Evolutionary conservation across 805 yeast species (phyloP).

Genomic region (Naumovozyma dairenensis): DNA sequence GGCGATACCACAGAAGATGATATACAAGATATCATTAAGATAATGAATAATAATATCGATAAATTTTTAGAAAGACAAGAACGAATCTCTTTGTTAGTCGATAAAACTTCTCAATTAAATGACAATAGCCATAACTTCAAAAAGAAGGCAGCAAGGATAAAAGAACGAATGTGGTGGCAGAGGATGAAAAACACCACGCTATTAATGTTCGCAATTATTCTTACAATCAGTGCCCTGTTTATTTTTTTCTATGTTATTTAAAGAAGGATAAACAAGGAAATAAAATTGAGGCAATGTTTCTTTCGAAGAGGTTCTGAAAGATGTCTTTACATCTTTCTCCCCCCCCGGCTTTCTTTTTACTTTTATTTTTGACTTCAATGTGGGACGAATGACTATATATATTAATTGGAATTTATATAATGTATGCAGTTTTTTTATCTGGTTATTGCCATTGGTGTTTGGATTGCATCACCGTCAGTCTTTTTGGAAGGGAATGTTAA

Average conservation of each 20-base stretch:
- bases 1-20: constrained; percentile 23
- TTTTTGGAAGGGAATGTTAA: too few species aligned
- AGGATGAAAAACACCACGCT: constrained; percentile 32
- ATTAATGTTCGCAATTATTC: constrained; percentile 15
- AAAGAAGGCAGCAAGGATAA: constrained; percentile 52
- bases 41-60: constrained; percentile 31
- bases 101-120: constrained; percentile 68
- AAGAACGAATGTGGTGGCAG: constrained; percentile 62
- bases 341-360: too few species aligned
- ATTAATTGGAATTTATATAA: too few species aligned
- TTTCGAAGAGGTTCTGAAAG: too few species aligned
- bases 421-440: too few species aligned
- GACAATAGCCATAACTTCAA: constrained; percentile 59
- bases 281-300: too few species aligned
- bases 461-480: too few species aligned
- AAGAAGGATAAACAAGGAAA: too few species aligned
- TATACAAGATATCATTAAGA: constrained; percentile 24
- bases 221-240: constrained; percentile 16
- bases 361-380: too few species aligned
- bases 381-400: too few species aligned
- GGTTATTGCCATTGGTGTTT: too few species aligned
- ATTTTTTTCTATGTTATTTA: constrained; percentile 15
- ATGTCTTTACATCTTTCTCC: too few species aligned
- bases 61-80: constrained; percentile 68
- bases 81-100: constrained; percentile 58